These are phyloP conservation scores for Lachnellula arida DNA, from an alignment of 2,329 filamentous ascomycete genomes.

Conservation along the genomic window DNA sequence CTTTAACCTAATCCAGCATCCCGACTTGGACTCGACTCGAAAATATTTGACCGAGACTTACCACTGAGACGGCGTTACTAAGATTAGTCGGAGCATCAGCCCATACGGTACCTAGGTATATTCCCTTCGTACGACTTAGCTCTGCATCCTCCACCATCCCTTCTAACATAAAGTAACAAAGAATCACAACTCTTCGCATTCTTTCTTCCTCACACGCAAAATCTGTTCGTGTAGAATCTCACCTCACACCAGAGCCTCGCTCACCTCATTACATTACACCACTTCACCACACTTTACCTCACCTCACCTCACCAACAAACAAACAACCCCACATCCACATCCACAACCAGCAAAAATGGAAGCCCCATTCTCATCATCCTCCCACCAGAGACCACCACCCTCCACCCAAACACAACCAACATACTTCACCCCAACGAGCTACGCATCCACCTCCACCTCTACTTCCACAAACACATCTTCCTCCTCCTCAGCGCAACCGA, in stretches of 20 bases:
- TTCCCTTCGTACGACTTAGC: too few relatives aligned
- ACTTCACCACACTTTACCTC: slow-evolving; percentile 5
- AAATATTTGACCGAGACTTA: neutral
- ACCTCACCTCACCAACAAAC: slow-evolving; percentile 3
- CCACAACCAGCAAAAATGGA: slow-evolving; percentile 36
- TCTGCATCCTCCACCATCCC: too few relatives aligned
- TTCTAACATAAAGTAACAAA: too few relatives aligned
- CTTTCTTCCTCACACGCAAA: neutral
- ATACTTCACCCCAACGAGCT: slow-evolving; percentile 22
- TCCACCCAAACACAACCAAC: slow-evolving; percentile 16
- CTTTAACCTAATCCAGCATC: neutral
- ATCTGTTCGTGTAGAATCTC: neutral
- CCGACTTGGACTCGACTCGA: neutral
- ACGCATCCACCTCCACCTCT: too few relatives aligned
- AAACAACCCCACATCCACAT: slow-evolving; percentile 34
- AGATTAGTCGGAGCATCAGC: too few relatives aligned
- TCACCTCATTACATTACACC: neutral
- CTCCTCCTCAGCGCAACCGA: slow-evolving; percentile 20
- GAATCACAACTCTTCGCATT: too few relatives aligned
- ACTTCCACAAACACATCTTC: slow-evolving; percentile 23
- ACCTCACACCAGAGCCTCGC: neutral
- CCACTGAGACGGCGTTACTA: too few relatives aligned
- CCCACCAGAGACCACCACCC: slow-evolving; percentile 22
- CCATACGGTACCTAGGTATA: too few relatives aligned
- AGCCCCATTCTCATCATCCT: slow-evolving; percentile 32